These are phyloP conservation scores for Phytopythium sindhum DNA, from an alignment of 352 stramenopile genomes.

Conservation along the genomic window DNA sequence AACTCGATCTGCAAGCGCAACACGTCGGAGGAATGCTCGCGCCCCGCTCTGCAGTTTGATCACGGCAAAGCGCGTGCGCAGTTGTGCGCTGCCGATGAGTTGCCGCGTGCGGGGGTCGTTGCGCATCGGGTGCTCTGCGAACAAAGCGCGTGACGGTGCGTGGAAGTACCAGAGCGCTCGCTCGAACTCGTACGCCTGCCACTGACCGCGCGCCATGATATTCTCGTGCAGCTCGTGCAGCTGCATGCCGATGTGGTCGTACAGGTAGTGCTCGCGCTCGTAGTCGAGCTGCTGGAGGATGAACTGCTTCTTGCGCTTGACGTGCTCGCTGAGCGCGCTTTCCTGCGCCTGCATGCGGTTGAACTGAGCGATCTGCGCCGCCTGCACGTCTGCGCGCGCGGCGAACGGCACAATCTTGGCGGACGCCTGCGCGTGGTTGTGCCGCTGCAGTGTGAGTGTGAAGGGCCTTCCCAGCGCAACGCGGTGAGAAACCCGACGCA, in stretches of 20 bases:
- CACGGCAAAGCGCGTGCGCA: constrained; percentile 35
- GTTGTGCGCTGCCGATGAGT: constrained; percentile 39
- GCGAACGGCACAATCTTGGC: constrained; percentile 65
- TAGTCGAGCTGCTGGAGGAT: constrained; percentile 60
- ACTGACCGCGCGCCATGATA: constrained; percentile 49
- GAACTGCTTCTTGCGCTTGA: constrained; percentile 56
- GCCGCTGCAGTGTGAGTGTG: constrained; percentile 51
- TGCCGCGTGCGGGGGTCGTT: constrained; percentile 33
- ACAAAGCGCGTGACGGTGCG: constrained; percentile 24
- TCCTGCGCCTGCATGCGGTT: constrained; percentile 40
- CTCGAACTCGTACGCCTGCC: constrained; percentile 62
- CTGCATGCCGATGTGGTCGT: constrained; percentile 31
- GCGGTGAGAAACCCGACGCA: constrained; percentile 21
- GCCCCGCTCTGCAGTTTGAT: constrained; percentile 32
- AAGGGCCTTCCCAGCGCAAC: constrained; percentile 40
- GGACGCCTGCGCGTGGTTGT: constrained; percentile 42
- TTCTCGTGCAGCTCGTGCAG: constrained; percentile 40
- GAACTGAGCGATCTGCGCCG: constrained; percentile 41
- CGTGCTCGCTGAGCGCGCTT: constrained; percentile 13
- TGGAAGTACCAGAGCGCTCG: constrained; percentile 67
- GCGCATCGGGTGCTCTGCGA: constrained; percentile 57
- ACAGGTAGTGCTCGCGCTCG: constrained; percentile 49
- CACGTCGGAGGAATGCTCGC: constrained; percentile 11
- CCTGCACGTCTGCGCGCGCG: constrained; percentile 44
- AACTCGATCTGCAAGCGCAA: constrained; percentile 9